These are phyloP conservation scores for Chytriomyces sp. DNA, from an alignment of 192 early-diverging fungal species.

Conservation along the genomic window DNA sequence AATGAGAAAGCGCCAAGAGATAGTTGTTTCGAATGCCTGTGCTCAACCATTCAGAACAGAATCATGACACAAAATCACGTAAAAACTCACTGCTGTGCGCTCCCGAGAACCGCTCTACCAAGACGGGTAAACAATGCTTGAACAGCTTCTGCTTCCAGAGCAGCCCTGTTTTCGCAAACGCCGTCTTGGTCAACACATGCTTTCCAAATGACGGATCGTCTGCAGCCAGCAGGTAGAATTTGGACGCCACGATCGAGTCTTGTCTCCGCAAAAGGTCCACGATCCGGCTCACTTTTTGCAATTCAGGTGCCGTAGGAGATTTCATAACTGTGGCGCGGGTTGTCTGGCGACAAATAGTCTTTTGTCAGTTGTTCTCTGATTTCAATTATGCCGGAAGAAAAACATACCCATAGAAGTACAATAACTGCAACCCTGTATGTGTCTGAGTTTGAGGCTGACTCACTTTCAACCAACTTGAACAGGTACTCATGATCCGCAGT, in stretches of 20 bases:
- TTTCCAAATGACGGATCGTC: conserved; percentile 34
- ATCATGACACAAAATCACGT: not conserved
- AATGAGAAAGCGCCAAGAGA: conserved; percentile 80
- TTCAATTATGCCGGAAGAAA: not conserved
- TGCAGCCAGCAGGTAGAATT: conserved; percentile 21
- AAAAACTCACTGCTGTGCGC: conserved; percentile 12
- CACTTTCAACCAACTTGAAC: conserved; percentile 15
- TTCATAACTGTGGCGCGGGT: conserved; percentile 30
- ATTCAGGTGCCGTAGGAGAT: not conserved
- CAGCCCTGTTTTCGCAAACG: conserved; percentile 68
- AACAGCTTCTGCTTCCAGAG: conserved; percentile 89
- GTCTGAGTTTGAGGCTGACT: not conserved
- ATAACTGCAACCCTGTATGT: not conserved
- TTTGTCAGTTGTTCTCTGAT: too few relatives aligned
- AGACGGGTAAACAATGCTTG: conserved; percentile 67
- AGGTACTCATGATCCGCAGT: not conserved
- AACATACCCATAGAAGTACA: conserved; percentile 17
- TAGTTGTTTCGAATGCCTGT: conserved; percentile 70
- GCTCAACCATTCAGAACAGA: conserved; percentile 3
- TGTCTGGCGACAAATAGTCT: not conserved
- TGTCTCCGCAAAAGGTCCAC: conserved; percentile 1
- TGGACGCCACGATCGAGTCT: conserved; percentile 10
- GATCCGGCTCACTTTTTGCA: conserved; percentile 13
- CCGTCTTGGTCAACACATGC: conserved; percentile 65
- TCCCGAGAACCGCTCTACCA: conserved; percentile 36